phyloP scores from a whole-genome alignment of 78 protist genomes.

The Abeoforma whisleri region DNA sequence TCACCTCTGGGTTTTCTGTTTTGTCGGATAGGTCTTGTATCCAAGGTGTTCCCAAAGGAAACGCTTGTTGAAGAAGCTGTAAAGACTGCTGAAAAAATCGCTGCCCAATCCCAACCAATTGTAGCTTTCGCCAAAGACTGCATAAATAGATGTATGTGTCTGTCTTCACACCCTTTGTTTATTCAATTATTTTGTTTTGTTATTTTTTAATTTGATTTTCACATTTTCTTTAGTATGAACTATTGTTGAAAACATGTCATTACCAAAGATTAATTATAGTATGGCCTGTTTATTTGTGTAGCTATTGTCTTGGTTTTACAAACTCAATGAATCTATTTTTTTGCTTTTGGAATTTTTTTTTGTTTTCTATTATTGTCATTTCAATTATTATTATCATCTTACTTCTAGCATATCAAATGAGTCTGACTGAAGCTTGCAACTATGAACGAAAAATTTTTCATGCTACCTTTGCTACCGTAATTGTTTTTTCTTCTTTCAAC shows the following conservation, averaged over 20 bases:
- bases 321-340: no score
- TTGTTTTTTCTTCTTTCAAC: no score
- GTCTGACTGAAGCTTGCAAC: constrained; percentile 70
- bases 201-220: background rate
- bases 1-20: background rate
- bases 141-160: constrained; percentile 53
- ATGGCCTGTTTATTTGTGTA: no score
- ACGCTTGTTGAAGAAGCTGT: constrained; percentile 8
- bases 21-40: constrained; percentile 8
- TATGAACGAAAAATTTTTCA: constrained; percentile 80
- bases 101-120: constrained; percentile 61
- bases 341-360: no score
- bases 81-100: constrained; percentile 53
- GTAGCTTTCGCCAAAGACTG: constrained; percentile 65
- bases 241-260: background rate
- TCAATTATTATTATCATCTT: background rate
- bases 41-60: background rate
- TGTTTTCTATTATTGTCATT: background rate
- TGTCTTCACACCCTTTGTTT: background rate
- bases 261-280: no score
- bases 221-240: background rate
- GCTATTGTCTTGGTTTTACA: no score
- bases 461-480: constrained; percentile 74
- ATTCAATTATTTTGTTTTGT: background rate
- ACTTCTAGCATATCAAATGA: constrained; percentile 51